Conservation (phyloP, 2,329 filamentous ascomycete species). For the Canariomyces notabilis region DNA sequence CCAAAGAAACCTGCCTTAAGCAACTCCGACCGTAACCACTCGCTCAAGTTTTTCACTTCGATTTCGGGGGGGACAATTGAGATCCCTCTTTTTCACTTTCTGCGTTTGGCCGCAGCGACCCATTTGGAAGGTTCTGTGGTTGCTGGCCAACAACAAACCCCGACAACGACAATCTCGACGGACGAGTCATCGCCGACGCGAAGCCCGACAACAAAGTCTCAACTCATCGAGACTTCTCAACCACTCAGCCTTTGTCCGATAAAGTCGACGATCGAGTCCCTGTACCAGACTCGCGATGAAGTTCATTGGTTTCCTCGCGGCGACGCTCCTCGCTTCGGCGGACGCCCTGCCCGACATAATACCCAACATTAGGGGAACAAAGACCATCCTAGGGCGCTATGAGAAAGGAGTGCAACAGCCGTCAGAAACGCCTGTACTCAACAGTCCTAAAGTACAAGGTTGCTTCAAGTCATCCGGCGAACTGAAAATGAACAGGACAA, state of each 20-base stretch:
- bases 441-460: slow-evolving; percentile 43
- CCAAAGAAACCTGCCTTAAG: slow-evolving; percentile 2
- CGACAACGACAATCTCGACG: slow-evolving; percentile 3
- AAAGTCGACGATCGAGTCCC: background rate
- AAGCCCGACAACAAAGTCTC: background rate
- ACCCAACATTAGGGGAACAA: too few species aligned
- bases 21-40: slow-evolving; percentile 11
- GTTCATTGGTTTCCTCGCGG: slow-evolving; percentile 14
- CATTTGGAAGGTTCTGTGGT: slow-evolving; percentile 19
- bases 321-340: slow-evolving; percentile 14
- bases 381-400: background rate
- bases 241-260: too few species aligned
- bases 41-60: slow-evolving; percentile 18
- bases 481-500: slow-evolving; percentile 26
- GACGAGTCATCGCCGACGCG: slow-evolving; percentile 1
- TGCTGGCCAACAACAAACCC: slow-evolving; percentile 13
- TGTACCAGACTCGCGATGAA: slow-evolving; percentile 18
- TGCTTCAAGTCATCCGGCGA: slow-evolving; percentile 45
- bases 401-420: slow-evolving; percentile 33
- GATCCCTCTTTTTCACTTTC: slow-evolving; percentile 1
- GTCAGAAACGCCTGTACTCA: slow-evolving; percentile 32
- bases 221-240: too few species aligned
- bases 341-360: slow-evolving; percentile 12
- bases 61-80: background rate
- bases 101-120: slow-evolving; percentile 3